phyloP scores from a whole-genome alignment of 371 early-diverging fungal genomes.

The Mucor plumbeus region DNA sequence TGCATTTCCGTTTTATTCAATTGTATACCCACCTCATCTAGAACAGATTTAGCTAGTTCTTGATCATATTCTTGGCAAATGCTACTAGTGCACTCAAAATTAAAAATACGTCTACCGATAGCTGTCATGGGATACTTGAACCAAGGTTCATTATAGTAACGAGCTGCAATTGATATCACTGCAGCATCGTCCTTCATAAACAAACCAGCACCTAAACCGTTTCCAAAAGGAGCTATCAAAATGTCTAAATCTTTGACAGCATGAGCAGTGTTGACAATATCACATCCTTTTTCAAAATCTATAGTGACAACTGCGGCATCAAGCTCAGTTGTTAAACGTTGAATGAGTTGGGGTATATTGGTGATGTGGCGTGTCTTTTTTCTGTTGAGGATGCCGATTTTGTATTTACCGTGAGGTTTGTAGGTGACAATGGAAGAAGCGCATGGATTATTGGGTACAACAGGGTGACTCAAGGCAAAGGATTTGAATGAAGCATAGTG shows the following conservation, averaged over 20 bases:
- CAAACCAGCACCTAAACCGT: conserved; percentile 49
- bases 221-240: conserved; percentile 51
- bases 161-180: conserved; percentile 43
- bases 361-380: conserved; percentile 37
- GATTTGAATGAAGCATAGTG: conserved; percentile 43
- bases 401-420: background rate
- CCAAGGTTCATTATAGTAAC: conserved; percentile 53
- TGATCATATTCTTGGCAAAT: conserved; percentile 22
- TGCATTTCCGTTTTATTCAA: conserved; percentile 21
- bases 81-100: conserved; percentile 26
- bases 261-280: conserved; percentile 46
- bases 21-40: background rate
- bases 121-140: conserved; percentile 53
- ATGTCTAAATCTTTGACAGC: conserved; percentile 50
- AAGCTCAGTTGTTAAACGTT: conserved; percentile 31
- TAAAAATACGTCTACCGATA: conserved; percentile 51
- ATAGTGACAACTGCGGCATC: conserved; percentile 15
- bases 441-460: conserved; percentile 20
- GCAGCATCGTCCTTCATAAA: conserved; percentile 49
- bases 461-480: conserved; percentile 25
- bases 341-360: conserved; percentile 39
- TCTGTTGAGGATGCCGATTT: conserved; percentile 37
- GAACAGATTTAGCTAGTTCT: background rate
- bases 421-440: background rate
- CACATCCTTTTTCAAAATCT: conserved; percentile 52